Percentiles rank a stretch among this genome's conserved stretches.
Evolutionary conservation across 768 basidiomycete species (phyloP).

Genomic region (Kwoniella mangroviensis): DNA sequence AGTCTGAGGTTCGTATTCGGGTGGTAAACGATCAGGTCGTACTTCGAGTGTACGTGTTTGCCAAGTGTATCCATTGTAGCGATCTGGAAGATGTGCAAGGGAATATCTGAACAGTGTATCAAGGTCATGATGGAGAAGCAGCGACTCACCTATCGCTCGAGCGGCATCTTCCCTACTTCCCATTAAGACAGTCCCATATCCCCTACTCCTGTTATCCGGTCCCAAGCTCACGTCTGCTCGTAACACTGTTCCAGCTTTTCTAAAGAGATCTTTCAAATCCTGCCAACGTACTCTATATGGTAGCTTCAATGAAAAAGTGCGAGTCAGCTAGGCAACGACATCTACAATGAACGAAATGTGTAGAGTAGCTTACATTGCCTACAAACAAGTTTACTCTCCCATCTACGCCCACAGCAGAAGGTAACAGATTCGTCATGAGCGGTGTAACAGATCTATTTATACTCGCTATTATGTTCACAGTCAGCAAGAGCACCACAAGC

Average conservation of each 20-base stretch:
- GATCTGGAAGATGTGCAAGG: constrained; percentile 61
- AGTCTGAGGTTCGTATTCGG: constrained; percentile 64
- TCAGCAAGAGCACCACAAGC: constrained; percentile 3
- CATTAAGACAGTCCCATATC: constrained; percentile 90
- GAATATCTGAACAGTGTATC: not conserved
- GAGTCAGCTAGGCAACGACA: constrained; percentile 10
- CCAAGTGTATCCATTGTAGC: constrained; percentile 98
- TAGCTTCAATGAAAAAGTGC: constrained; percentile 63
- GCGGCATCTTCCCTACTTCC: constrained; percentile 94
- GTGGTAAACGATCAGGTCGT: constrained; percentile 78
- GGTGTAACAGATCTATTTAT: constrained; percentile 41
- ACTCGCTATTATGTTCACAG: not conserved
- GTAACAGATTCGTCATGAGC: constrained; percentile 49
- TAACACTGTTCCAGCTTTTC: constrained; percentile 87
- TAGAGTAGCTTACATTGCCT: constrained; percentile 75
- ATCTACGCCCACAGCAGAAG: constrained; percentile 62
- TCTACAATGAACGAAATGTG: not conserved
- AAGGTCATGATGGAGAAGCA: no score
- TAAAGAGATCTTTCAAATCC: constrained; percentile 96
- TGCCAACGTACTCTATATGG: constrained; percentile 99
- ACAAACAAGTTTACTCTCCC: constrained; percentile 95
- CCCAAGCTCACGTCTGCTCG: constrained; percentile 77
- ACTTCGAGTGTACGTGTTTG: constrained; percentile 91
- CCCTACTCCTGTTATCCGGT: constrained; percentile 88
- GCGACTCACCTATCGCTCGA: constrained; percentile 69